Percentiles rank a stretch among this genome's conserved stretches.
phyloP scores from a whole-genome alignment of 768 basidiomycete species.

The Xanthoconium stramineum region DNA sequence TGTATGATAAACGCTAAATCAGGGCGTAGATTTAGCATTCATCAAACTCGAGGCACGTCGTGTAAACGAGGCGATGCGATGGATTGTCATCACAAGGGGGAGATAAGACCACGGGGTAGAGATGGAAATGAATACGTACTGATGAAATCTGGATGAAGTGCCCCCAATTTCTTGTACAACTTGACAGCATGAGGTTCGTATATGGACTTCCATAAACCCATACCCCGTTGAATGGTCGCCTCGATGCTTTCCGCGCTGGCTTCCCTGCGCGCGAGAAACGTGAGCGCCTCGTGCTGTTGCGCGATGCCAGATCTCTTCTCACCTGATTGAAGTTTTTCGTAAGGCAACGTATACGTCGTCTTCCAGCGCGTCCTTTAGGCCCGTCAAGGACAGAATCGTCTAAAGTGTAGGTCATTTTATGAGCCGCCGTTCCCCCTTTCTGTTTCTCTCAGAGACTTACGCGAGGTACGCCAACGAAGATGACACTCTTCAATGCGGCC shows the following conservation, averaged over 20 bases:
- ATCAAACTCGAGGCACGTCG: slow-evolving; percentile 34
- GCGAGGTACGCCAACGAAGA: slow-evolving; percentile 85
- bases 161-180: slow-evolving; percentile 80
- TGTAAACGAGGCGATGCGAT: slow-evolving; percentile 28
- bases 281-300: slow-evolving; percentile 21
- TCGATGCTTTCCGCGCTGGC: slow-evolving; percentile 64
- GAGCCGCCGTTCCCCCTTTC: background rate
- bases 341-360: slow-evolving; percentile 75
- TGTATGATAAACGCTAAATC: slow-evolving; percentile 80
- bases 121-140: slow-evolving; percentile 51
- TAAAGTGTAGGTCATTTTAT: slow-evolving; percentile 29
- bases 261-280: slow-evolving; percentile 42
- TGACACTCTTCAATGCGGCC: slow-evolving; percentile 82
- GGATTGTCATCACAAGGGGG: slow-evolving; percentile 25
- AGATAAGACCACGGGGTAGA: slow-evolving; percentile 36
- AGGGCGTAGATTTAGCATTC: slow-evolving; percentile 23
- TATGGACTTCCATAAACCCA: slow-evolving; percentile 77
- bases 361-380: slow-evolving; percentile 72
- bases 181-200: slow-evolving; percentile 89
- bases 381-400: slow-evolving; percentile 82
- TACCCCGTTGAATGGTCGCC: slow-evolving; percentile 65
- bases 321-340: slow-evolving; percentile 67
- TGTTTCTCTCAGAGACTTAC: slow-evolving; percentile 40
- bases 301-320: slow-evolving; percentile 24
- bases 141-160: slow-evolving; percentile 93